A percentile compares a stretch with the other conserved stretches of the same genome.
Conservation (phyloP, 495 filamentous ascomycete species). For the Cetradonia linearis region DNA sequence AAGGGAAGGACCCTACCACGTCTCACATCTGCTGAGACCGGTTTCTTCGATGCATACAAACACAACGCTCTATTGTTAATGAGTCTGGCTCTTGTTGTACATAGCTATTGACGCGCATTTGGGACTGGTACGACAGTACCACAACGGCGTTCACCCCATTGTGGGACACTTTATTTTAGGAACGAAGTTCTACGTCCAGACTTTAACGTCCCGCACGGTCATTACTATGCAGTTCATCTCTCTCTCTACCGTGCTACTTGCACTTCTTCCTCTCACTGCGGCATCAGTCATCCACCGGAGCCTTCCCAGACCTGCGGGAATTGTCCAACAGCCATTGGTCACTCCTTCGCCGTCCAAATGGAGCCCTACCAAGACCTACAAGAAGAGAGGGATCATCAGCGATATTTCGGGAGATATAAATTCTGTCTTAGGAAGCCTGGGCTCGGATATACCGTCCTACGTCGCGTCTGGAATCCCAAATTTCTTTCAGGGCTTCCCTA, state of each 20-base stretch:
- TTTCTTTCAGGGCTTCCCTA: constrained; percentile 59
- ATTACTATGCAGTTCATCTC: background rate
- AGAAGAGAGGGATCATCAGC: constrained; percentile 37
- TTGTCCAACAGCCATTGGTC: constrained; percentile 36
- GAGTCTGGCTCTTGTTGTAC: background rate
- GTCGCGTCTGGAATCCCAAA: constrained; percentile 54
- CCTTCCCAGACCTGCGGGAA: constrained; percentile 18
- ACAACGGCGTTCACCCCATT: background rate
- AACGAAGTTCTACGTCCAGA: background rate
- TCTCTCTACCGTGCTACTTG: constrained; percentile 15
- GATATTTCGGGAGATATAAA: constrained; percentile 39
- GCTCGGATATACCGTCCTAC: constrained; percentile 47
- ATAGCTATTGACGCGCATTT: background rate
- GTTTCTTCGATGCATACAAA: background rate
- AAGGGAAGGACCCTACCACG: background rate
- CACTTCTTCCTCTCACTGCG: constrained; percentile 7
- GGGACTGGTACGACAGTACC: background rate
- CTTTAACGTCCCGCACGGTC: background rate
- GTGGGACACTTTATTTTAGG: background rate
- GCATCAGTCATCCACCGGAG: constrained; percentile 16
- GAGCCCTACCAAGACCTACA: constrained; percentile 31
- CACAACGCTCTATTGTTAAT: background rate
- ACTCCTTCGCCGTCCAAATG: constrained; percentile 37
- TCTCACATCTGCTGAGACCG: background rate
- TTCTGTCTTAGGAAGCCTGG: constrained; percentile 32